phyloP scores from a whole-genome alignment of 2,329 filamentous ascomycete species.

The Penicillium fuscoglaucum region DNA sequence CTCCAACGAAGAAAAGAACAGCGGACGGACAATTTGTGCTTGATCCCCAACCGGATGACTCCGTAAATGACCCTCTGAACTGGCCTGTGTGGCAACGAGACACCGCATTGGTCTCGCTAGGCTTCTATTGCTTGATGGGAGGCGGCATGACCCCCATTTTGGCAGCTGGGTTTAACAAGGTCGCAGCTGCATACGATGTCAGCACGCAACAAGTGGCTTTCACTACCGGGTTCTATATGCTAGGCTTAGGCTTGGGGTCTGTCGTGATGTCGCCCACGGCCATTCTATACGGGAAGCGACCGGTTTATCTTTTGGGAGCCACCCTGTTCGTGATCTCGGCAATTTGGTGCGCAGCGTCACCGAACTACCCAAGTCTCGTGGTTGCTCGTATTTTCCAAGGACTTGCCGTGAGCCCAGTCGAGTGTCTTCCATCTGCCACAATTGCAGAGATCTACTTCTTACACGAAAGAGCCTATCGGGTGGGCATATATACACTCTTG shows the following conservation, averaged over 20 bases:
- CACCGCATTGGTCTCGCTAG: slow-evolving; percentile 73
- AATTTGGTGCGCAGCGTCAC: slow-evolving; percentile 84
- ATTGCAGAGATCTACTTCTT: slow-evolving; percentile 97
- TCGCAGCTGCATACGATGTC: slow-evolving; percentile 67
- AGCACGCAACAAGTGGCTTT: slow-evolving; percentile 72
- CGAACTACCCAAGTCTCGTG: slow-evolving; percentile 75
- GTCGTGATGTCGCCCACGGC: slow-evolving; percentile 86
- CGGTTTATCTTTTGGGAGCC: slow-evolving; percentile 78
- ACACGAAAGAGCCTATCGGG: slow-evolving; percentile 86
- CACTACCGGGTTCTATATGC: slow-evolving; percentile 91
- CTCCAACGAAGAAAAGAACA: slow-evolving; percentile 67
- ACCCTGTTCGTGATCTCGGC: slow-evolving; percentile 74
- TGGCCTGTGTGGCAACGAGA: slow-evolving; percentile 85
- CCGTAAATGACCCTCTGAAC: slow-evolving; percentile 86
- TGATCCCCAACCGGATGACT: slow-evolving; percentile 89
- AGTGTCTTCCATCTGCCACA: slow-evolving; percentile 88
- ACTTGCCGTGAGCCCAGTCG: slow-evolving; percentile 82
- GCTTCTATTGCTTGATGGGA: slow-evolving; percentile 89
- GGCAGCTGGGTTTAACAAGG: slow-evolving; percentile 83
- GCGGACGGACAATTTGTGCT: slow-evolving; percentile 80
- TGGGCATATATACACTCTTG: slow-evolving; percentile 89
- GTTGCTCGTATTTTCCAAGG: slow-evolving; percentile 84
- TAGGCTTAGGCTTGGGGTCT: slow-evolving; percentile 83
- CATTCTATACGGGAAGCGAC: slow-evolving; percentile 85
- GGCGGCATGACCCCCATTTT: slow-evolving; percentile 90